phyloP scores from a whole-genome alignment of 164 flowering plant genomes.

The Dillenia suffruticosa region DNA sequence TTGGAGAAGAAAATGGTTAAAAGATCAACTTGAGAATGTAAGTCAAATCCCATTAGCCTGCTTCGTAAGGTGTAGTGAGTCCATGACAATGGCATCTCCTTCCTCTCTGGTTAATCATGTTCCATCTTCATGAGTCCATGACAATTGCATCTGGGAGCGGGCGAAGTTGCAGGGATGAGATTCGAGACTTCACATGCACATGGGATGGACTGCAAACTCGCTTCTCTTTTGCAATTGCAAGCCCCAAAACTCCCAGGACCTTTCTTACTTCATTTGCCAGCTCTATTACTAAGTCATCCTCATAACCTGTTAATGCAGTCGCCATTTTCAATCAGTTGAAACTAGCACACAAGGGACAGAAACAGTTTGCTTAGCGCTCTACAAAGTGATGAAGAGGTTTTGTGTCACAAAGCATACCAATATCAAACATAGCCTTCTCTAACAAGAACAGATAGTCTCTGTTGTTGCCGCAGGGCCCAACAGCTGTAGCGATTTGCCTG shows the following conservation, averaged over 20 bases:
- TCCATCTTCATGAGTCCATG: slow-evolving; percentile 34
- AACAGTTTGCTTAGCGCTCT: background rate
- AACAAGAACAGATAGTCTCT: slow-evolving; percentile 79
- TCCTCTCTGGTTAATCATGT: too few species aligned
- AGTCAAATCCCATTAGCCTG: too few species aligned
- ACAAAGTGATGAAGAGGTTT: background rate
- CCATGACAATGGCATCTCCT: too few species aligned
- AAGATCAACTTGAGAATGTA: too few species aligned
- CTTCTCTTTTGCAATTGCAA: slow-evolving; percentile 27
- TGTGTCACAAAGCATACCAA: slow-evolving; percentile 40
- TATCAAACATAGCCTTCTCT: slow-evolving; percentile 83
- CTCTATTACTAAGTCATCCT: slow-evolving; percentile 73
- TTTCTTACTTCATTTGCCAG: slow-evolving; percentile 92
- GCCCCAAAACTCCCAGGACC: slow-evolving; percentile 37
- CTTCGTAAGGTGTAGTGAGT: too few species aligned
- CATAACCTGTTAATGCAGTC: slow-evolving; percentile 54
- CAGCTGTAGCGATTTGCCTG: slow-evolving; percentile 94
- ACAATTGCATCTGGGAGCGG: slow-evolving; percentile 55
- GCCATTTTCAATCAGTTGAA: background rate
- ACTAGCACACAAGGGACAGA: background rate
- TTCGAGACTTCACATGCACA: slow-evolving; percentile 29
- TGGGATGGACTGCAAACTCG: slow-evolving; percentile 25
- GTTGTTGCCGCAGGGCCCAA: slow-evolving; percentile 95
- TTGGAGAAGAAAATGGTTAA: too few species aligned
- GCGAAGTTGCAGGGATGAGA: slow-evolving; percentile 37